phyloP scores from a whole-genome alignment of 139 green algal genomes.

The Chlamydomonas sp. region DNA sequence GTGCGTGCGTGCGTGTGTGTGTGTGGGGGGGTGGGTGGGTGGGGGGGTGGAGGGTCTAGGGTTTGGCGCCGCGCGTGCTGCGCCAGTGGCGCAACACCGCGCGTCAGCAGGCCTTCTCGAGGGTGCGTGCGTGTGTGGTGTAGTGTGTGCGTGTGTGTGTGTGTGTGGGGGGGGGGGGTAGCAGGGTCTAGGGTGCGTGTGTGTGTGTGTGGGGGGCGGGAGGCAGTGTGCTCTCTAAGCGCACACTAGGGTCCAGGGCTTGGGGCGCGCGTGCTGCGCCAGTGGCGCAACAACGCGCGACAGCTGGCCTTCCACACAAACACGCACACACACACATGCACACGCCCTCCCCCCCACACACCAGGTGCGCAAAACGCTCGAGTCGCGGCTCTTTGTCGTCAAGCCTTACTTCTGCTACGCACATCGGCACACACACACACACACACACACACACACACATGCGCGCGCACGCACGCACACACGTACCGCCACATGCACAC shows the following conservation, averaged over 20 bases:
- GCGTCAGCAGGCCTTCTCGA: slow-evolving; percentile 22
- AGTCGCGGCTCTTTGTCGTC: too few relatives aligned
- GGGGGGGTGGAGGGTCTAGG: neutral
- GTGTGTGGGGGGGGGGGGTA: neutral
- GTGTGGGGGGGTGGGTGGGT: slow-evolving; percentile 2
- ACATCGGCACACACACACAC: too few relatives aligned
- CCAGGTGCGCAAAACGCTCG: neutral
- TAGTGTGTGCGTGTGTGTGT: neutral
- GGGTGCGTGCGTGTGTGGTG: slow-evolving; percentile 10
- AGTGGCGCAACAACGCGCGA: slow-evolving; percentile 33
- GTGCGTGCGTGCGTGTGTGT: neutral
- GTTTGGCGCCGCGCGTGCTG: slow-evolving; percentile 25
- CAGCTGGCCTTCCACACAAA: slow-evolving; percentile 17
- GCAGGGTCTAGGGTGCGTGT: neutral
- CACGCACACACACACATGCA: slow-evolving; percentile 5
- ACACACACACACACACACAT: slow-evolving; percentile 13
- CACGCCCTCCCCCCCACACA: slow-evolving; percentile 2
- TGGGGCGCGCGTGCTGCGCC: slow-evolving; percentile 26
- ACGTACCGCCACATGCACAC: too few relatives aligned
- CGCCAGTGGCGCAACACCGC: slow-evolving; percentile 37
- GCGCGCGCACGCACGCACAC: too few relatives aligned
- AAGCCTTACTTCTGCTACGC: neutral
- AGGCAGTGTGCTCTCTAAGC: too few relatives aligned
- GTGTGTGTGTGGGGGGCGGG: neutral
- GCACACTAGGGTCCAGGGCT: too few relatives aligned